phyloP scores from a whole-genome alignment of 2,329 filamentous ascomycete genomes.

The Aspergillus sp. region DNA sequence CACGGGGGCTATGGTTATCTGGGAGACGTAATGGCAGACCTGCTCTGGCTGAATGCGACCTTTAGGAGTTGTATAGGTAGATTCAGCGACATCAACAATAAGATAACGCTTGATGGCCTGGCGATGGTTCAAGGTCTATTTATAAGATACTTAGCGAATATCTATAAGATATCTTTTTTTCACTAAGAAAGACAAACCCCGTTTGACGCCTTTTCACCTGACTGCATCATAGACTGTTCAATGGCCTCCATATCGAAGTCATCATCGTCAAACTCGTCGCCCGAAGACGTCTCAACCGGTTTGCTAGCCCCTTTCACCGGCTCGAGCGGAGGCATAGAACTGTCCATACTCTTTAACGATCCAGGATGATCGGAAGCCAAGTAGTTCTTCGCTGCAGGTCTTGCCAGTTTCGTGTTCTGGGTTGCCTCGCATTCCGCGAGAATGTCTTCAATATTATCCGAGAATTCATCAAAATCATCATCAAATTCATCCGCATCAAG shows the following conservation, averaged over 20 bases:
- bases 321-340: neutral
- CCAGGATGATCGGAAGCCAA: constrained; percentile 19
- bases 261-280: constrained; percentile 72
- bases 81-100: constrained; percentile 70
- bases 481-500: constrained; percentile 60
- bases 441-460: constrained; percentile 59
- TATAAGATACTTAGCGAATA: constrained; percentile 63
- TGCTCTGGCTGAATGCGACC: constrained; percentile 67
- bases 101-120: constrained; percentile 83
- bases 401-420: constrained; percentile 14
- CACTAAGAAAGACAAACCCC: constrained; percentile 57
- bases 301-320: constrained; percentile 11
- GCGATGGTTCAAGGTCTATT: constrained; percentile 65
- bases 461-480: constrained; percentile 64
- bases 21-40: constrained; percentile 50
- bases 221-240: constrained; percentile 57
- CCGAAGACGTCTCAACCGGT: constrained; percentile 46
- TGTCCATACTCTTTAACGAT: constrained; percentile 1
- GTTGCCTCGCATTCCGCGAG: constrained; percentile 56
- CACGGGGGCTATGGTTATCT: neutral
- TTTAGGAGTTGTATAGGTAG: constrained; percentile 64
- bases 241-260: constrained; percentile 64
- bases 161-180: constrained; percentile 22
- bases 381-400: constrained; percentile 9
- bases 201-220: constrained; percentile 70